phyloP scores from a whole-genome alignment of 129 eudicot genomes.

The Tagetes erecta region DNA sequence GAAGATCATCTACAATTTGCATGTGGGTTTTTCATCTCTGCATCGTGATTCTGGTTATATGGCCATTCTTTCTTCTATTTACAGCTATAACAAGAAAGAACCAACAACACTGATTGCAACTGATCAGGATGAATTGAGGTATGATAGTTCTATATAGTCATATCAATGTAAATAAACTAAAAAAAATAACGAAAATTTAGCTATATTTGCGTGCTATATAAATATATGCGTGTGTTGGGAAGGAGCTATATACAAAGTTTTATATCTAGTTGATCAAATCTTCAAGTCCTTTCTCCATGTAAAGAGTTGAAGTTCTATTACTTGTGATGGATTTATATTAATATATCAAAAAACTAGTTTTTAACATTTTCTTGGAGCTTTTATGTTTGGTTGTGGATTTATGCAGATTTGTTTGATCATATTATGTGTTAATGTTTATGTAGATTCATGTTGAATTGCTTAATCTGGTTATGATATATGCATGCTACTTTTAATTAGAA shows the following conservation, averaged over 20 bases:
- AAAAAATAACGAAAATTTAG: conserved; percentile 17
- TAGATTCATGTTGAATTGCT: conserved; percentile 1
- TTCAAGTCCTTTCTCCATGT: conserved; percentile 25
- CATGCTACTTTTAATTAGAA: no score
- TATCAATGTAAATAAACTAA: conserved; percentile 29
- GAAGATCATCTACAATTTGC: conserved; percentile 41
- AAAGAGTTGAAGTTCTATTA: conserved; percentile 28
- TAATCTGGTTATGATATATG: neutral
- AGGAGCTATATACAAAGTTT: conserved; percentile 29
- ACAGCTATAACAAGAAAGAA: conserved; percentile 26
- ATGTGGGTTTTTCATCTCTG: conserved; percentile 40
- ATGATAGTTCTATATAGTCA: conserved; percentile 15
- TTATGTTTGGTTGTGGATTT: neutral
- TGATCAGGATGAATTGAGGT: conserved; percentile 18
- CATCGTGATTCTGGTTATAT: conserved; percentile 36
- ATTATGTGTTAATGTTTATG: neutral
- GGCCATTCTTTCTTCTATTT: conserved; percentile 38
- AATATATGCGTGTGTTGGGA: conserved; percentile 1
- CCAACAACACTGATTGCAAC: conserved; percentile 27
- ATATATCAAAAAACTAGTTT: conserved; percentile 17
- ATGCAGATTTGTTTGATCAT: neutral
- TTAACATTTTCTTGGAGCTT: conserved; percentile 23
- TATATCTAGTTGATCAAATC: conserved; percentile 18
- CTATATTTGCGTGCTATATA: conserved; percentile 14
- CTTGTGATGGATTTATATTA: conserved; percentile 24